Evolutionary conservation across 2,329 filamentous ascomycete genomes (phyloP).

Genomic region (Decorospora gaudefroyi): DNA sequence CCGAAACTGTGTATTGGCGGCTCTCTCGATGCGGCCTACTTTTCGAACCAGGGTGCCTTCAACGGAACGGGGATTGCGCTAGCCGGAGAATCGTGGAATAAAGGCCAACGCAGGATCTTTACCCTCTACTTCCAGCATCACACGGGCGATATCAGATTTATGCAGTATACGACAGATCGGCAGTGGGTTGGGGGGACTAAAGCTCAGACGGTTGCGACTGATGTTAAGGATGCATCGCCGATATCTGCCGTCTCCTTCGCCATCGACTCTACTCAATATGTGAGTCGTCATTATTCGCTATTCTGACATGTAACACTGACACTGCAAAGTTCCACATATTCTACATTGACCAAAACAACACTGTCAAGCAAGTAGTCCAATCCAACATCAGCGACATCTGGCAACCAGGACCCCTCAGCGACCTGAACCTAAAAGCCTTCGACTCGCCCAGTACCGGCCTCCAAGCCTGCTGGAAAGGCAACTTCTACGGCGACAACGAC

Average conservation of each 20-base stretch:
- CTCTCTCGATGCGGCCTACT: slow-evolving; percentile 46
- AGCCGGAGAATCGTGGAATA: slow-evolving; percentile 51
- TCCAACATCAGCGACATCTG: slow-evolving; percentile 49
- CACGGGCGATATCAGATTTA: slow-evolving; percentile 49
- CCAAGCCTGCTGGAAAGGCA: slow-evolving; percentile 78
- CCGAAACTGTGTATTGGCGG: slow-evolving; percentile 48
- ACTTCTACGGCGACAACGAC: slow-evolving; percentile 55
- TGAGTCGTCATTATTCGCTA: slow-evolving; percentile 22
- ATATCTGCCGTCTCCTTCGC: slow-evolving; percentile 52
- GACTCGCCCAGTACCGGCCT: slow-evolving; percentile 89
- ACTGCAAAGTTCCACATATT: slow-evolving; percentile 46
- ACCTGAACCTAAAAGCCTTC: slow-evolving; percentile 83
- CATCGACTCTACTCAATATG: slow-evolving; percentile 46
- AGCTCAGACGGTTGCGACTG: slow-evolving; percentile 47
- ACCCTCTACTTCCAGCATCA: slow-evolving; percentile 54
- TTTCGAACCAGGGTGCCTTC: slow-evolving; percentile 51
- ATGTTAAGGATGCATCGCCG: slow-evolving; percentile 52
- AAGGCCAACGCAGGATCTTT: slow-evolving; percentile 45
- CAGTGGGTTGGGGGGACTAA: slow-evolving; percentile 49
- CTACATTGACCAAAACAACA: slow-evolving; percentile 50
- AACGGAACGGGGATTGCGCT: slow-evolving; percentile 55
- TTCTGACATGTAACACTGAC: background rate
- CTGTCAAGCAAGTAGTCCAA: slow-evolving; percentile 47
- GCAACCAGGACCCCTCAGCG: slow-evolving; percentile 54
- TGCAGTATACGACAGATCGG: slow-evolving; percentile 45